Evolutionary conservation across 2,329 filamentous ascomycete genomes (phyloP), one percentile per base, ranked within the genome.

Genomic region (Neurospora sp.): DNA sequence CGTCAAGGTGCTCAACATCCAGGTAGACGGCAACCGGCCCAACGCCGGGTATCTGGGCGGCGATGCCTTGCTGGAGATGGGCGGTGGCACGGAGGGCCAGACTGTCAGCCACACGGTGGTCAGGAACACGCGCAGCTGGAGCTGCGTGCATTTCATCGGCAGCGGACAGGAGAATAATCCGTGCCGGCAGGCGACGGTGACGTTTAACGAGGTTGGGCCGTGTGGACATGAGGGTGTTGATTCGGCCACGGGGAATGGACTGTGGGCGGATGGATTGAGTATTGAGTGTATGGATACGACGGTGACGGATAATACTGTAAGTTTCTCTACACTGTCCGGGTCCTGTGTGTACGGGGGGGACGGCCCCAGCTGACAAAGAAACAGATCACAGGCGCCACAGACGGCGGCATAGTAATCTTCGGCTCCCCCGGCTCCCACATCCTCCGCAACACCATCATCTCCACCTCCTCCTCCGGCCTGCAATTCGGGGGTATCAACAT

Each of bases 401-500:
- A 76, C 67, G 75, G 75, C 36, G 75, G 75, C 8, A 74, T 76
- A 17, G 75, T 76, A 28, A 70, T 75, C 28, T 76, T 76, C 46
- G 75, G 75, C 19, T 75, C 75, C 1, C 75, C 75, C 2, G 73
- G 74, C 6, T 73, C 73, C 6, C 72, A 72, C 8, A 67, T 76
- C 65, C 72, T 73, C 36, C 66, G 70, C 39, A 76, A 76, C 39
- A 73, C 69, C 46, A 76, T 76, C 71, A 71, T 70, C 40, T 75
- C 74, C 2, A 15, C 46, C 19, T 75, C 75, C 3, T 52, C 67
- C 6, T 71, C 73, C 6, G 69, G 75, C 19, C 70, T 74, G 15
- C 73, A 75, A 41, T 76, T 76, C 36, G 75, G 75, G 4, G 75
- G 72, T 2, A 74, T 76, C 71, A 76, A 76, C 62, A 74, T 76